Percentiles rank a stretch among this genome's conserved stretches.
Evolutionary conservation across 2,329 filamentous ascomycete genomes (phyloP).

Genomic region (Ophiostoma montium): DNA sequence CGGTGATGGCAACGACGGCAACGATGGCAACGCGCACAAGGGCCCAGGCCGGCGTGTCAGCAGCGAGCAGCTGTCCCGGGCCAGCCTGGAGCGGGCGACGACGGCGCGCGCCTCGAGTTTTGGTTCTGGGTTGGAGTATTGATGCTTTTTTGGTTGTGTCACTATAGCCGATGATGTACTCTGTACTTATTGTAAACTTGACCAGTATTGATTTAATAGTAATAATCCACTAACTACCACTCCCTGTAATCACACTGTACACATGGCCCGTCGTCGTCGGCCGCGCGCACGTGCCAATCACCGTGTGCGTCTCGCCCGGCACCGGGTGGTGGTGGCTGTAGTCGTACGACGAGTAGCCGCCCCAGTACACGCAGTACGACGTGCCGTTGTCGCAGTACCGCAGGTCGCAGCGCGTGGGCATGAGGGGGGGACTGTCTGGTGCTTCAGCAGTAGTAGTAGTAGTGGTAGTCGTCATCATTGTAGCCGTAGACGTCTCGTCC

Average conservation of each 20-base stretch:
- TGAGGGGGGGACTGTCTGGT: too few species aligned
- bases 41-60: constrained; percentile 25
- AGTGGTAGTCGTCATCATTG: too few species aligned
- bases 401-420: constrained; percentile 6
- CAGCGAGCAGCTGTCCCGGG: constrained; percentile 26
- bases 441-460: neutral
- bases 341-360: constrained; percentile 13
- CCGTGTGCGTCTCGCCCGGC: constrained; percentile 12
- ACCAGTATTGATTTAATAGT: too few species aligned
- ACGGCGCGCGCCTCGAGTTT: constrained; percentile 36
- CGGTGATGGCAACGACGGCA: neutral
- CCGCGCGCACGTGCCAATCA: constrained; percentile 7
- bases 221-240: too few species aligned
- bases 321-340: constrained; percentile 6
- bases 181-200: neutral
- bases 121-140: constrained; percentile 32
- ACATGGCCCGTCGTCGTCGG: neutral
- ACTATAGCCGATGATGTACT: too few species aligned
- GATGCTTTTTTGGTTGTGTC: neutral
- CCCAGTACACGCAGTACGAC: constrained; percentile 14
- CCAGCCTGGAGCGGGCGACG: constrained; percentile 31
- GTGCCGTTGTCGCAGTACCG: constrained; percentile 12
- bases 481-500: neutral
- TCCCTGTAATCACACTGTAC: neutral
- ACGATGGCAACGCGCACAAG: neutral